Evolutionary conservation across 305 asterid species (phyloP), one percentile per base, ranked within the genome.

Genomic region (Plantago lanceolata): DNA sequence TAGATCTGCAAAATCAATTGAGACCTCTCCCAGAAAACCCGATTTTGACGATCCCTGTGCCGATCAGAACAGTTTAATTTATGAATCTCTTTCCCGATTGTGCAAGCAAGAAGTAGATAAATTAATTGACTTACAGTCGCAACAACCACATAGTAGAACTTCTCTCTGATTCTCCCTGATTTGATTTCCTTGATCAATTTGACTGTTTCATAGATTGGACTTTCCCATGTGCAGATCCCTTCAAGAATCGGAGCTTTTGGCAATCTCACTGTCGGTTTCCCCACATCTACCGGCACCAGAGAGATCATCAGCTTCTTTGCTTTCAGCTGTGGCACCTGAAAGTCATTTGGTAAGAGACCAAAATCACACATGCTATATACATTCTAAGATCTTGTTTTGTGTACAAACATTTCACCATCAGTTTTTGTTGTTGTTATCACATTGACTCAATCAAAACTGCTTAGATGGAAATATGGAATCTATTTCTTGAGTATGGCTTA

Each of bases 11-110:
- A 92, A 89, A 84, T 92, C 96, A 68, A 89, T 69, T 3, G 85
- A 79, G 33, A 84, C 90, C 70, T 92, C 98, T 81, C 98, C 98
- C 37, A 92, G 76, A 75, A 86, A 82, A 52, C 96, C 95, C 54
- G 96, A 67, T 74, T 89, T 92, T 18, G 96, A 87, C 68, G 98
- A 89, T 43, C 95, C 95, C 98, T 92, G 90, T 59, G 43, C 75
- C 68, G 51, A 70, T 43, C 49, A 24, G 54, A 65, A 49, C 53
- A 66, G 4, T 59, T 19, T 64, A 29, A 56, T 20, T 48, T n/a
- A n/a, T n/a, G n/a, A n/a, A n/a, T n/a, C n/a, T n/a, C n/a, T n/a
- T n/a, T n/a, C 17, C 13, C 14, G 2, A 28, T 17, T 35, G n/a
- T 50, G 19, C 1, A 29, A 51, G 21, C 19, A 48, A 29, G 18